Evolutionary conservation across 2,329 filamentous ascomycete species (phyloP).

Genomic region (Ophiostoma pallidulum): DNA sequence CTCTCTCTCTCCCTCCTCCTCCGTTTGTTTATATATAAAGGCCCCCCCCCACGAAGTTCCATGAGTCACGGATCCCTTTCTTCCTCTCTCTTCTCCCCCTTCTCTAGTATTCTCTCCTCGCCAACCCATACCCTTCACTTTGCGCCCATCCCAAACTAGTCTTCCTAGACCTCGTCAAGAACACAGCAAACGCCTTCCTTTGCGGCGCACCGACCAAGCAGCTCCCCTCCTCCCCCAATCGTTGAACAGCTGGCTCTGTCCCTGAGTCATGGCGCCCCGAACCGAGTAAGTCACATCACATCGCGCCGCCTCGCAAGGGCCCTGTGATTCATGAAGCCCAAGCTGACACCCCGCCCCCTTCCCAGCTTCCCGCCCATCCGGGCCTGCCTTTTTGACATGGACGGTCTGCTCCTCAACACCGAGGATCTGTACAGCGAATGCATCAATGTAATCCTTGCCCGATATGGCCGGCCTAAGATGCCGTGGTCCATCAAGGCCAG

Average conservation of each 20-base stretch:
- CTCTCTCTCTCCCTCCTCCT: background rate
- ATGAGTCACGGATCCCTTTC: too few relatives aligned
- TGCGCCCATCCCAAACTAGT: background rate
- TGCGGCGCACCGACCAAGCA: background rate
- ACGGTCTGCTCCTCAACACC: slow-evolving; percentile 87
- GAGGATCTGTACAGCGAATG: slow-evolving; percentile 82
- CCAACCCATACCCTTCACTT: too few relatives aligned
- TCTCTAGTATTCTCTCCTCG: background rate
- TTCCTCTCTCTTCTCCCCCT: background rate
- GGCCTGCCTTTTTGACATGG: slow-evolving; percentile 97
- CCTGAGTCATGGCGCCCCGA: slow-evolving; percentile 22
- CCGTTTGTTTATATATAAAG: background rate
- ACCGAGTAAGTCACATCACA: slow-evolving; percentile 22
- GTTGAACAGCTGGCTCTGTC: too few relatives aligned
- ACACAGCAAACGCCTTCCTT: too few relatives aligned
- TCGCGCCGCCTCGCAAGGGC: too few relatives aligned
- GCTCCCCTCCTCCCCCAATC: too few relatives aligned
- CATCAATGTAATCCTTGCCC: slow-evolving; percentile 71
- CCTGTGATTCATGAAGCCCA: too few relatives aligned
- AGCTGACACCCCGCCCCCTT: background rate
- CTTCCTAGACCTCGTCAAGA: background rate
- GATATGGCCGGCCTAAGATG: slow-evolving; percentile 63
- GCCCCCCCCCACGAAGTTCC: background rate
- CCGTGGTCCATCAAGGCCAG: slow-evolving; percentile 93
- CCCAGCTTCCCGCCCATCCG: slow-evolving; percentile 62